Evolutionary conservation across 345 rosid genomes (phyloP), one percentile per base, ranked within the genome.

Genomic region (Rhodamnia argentea): DNA sequence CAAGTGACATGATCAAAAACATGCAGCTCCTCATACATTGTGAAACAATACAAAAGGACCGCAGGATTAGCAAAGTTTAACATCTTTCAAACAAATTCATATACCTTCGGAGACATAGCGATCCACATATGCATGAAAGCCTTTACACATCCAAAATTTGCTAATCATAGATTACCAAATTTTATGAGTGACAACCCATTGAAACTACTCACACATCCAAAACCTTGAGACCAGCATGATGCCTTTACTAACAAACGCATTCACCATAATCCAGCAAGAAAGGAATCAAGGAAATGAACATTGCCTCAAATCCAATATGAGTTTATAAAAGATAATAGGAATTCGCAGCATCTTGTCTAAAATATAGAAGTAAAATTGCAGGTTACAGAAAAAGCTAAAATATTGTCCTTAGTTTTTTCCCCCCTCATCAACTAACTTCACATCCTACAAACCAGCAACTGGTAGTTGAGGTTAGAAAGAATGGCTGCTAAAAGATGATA

Each of bases 381-480:
- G 9, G 26, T 57, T 62, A 84, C 55, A 47, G 13, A 29, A 10
- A 59, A 20, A 58, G 11, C 52, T 57, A 83, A 24, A 70, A 70
- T 70, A 37, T 52, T 16, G 57, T 27, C 8, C 82, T 62, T 6
- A 83, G 20, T 37, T 37, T 70, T 29, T 20, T 27, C 47, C 78
- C 81, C 13, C 13, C 47, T 10, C 81, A 70, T 37, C 81, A 70
- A 70, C 81, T 18, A 85, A 58, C 84, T 59, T 55, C 83, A n/a
- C 54, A 74, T 83, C 75, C 88, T 84, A 87, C 85, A 64, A 83
- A 70, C 88, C 88, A 83, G 74, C 91, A 89, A 89, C 91, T 55
- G 85, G 91, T 83, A 78, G 91, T 90, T 90, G 91, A 86, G 91
- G 86, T 83, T 47, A 23, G 59, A 60, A 74, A 82, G 84, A 85